Conservation (phyloP, 139 green algal species). For the Picochlorum sp. region DNA sequence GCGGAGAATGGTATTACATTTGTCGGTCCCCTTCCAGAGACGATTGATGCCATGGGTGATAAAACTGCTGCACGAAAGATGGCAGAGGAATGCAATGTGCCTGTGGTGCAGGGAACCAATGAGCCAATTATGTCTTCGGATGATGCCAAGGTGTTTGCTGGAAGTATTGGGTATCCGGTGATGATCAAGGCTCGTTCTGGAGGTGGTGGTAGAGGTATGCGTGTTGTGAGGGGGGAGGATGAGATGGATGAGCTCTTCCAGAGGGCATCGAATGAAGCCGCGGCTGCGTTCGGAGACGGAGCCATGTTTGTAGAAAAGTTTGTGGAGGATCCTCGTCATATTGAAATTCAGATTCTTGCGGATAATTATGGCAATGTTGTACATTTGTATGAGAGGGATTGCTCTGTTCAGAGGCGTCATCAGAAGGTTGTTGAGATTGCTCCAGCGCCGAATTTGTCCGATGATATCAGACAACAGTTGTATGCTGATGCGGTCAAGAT, state of each 20-base stretch:
- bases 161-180: conserved; percentile 72
- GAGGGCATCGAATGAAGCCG: conserved; percentile 67
- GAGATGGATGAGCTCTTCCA: conserved; percentile 75
- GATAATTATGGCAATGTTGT: conserved; percentile 90
- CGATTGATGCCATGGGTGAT: conserved; percentile 83
- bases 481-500: conserved; percentile 70
- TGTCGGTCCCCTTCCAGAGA: conserved; percentile 75
- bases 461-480: conserved; percentile 35
- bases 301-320: conserved; percentile 95
- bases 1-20: conserved; percentile 80
- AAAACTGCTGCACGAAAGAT: conserved; percentile 67
- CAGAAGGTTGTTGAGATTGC: conserved; percentile 94
- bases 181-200: conserved; percentile 94
- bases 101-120: conserved; percentile 80
- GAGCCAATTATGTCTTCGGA: conserved; percentile 46
- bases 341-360: conserved; percentile 84
- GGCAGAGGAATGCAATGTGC: conserved; percentile 70
- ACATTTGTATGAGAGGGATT: conserved; percentile 94
- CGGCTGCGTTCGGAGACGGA: conserved; percentile 84
- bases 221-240: conserved; percentile 62
- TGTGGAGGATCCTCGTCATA: conserved; percentile 75
- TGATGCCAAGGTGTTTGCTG: conserved; percentile 64
- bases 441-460: conserved; percentile 54
- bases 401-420: conserved; percentile 94
- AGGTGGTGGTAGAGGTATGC: conserved; percentile 89